Conservation (phyloP, 441 rosid species). For the Euphorbia celastroides region DNA sequence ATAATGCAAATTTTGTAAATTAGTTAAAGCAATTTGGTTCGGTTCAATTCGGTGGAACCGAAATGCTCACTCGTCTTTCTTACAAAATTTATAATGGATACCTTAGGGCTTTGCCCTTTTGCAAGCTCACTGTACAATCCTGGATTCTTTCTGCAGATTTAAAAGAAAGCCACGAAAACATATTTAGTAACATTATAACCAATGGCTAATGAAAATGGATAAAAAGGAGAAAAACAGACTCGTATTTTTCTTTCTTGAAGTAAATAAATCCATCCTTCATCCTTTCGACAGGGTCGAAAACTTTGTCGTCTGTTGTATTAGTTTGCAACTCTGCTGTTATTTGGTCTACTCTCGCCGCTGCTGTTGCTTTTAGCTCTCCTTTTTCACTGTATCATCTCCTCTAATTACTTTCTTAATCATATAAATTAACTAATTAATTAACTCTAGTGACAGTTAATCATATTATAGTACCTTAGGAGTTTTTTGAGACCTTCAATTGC, state of each 20-base stretch:
- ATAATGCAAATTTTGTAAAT: no score
- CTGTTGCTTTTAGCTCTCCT: constrained; percentile 60
- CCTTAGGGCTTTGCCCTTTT: constrained; percentile 95
- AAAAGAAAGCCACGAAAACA: neutral
- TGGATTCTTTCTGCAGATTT: constrained; percentile 66
- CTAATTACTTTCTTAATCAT: neutral
- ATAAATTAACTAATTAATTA: neutral
- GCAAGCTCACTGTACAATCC: constrained; percentile 67
- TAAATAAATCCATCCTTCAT: constrained; percentile 68
- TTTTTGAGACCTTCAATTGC: constrained; percentile 85
- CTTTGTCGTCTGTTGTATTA: constrained; percentile 28
- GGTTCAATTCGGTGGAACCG: no score
- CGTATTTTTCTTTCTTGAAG: constrained; percentile 90
- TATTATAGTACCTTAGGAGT: constrained; percentile 48
- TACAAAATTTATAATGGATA: constrained; percentile 12
- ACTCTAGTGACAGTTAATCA: neutral
- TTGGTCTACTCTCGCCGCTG: constrained; percentile 73
- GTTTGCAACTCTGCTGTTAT: constrained; percentile 56
- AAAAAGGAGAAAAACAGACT: constrained; percentile 20
- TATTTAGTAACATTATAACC: no score
- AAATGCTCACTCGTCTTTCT: no score
- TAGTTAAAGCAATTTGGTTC: no score
- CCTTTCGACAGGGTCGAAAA: constrained; percentile 49
- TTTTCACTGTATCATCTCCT: constrained; percentile 52
- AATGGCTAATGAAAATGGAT: no score